These are phyloP conservation scores for Aechmea fasciata DNA, from an alignment of 176 grass and related monocot species.

Conservation along the genomic window DNA sequence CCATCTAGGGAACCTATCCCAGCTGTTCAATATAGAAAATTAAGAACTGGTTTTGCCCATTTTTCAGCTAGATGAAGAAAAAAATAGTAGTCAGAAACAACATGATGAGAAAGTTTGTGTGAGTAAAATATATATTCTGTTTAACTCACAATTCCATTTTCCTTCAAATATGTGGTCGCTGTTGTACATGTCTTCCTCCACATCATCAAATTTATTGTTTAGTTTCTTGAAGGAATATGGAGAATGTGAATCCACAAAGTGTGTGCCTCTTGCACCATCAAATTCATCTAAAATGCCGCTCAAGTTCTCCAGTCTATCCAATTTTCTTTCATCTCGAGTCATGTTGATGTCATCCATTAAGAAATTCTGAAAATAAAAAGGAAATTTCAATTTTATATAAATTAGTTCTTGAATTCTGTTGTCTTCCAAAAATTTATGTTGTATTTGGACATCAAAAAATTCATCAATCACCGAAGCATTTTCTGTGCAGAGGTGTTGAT, in stretches of 20 bases:
- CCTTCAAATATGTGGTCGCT: conserved; percentile 17
- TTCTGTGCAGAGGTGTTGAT: background rate
- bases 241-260: conserved; percentile 25
- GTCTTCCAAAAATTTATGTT: background rate
- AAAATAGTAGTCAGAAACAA: background rate
- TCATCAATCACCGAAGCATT: background rate
- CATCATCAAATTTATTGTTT: conserved; percentile 22
- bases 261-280: conserved; percentile 16
- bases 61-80: background rate
- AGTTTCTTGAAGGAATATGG: conserved; percentile 22
- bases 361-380: conserved; percentile 31
- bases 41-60: background rate
- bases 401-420: background rate
- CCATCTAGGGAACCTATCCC: background rate
- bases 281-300: conserved; percentile 21
- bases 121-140: background rate
- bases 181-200: conserved; percentile 32
- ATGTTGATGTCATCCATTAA: conserved; percentile 31
- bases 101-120: too few relatives aligned
- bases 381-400: background rate
- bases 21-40: background rate
- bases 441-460: background rate
- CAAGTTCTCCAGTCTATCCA: conserved; percentile 14
- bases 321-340: conserved; percentile 21
- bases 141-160: conserved; percentile 37